Evolutionary conservation across 805 yeast genomes (phyloP), one percentile per base, ranked within the genome.

Genomic region (Saturnispora dispora): DNA sequence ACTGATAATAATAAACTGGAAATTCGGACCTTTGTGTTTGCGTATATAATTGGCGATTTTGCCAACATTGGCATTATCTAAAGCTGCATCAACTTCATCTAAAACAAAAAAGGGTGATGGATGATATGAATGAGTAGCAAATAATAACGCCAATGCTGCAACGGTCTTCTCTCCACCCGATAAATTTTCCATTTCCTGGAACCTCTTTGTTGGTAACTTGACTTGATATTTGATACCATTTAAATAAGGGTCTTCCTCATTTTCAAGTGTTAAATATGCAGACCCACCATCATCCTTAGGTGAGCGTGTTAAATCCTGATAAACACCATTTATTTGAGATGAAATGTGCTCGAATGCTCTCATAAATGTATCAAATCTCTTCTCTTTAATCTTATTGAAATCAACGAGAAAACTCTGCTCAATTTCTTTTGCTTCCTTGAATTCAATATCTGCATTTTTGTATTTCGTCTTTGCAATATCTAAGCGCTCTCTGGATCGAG

Each of bases 11-110:
- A 93, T 88, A 60, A 91, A 88, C 63, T 93, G 99, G 64, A 88
- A 81, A 42, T 79, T 75, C 2, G 88, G 85, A 25, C 88, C 84
- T 2, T 91, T 82, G 58, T 85, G 82, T 54, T 76, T 78, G 47
- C 76, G 76, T 54, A 93, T 88, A 63, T 90, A 93, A 53, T 80
- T 81, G n/a, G 96, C 96, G 52, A 93, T 82, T 60, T 81, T 80
- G 50, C 79, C 79, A 23, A 93, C 96, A 61, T 93, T 93, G 23
- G 88, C 81, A 53, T 86, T 83, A 67, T 93, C 99, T 53, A 93
- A 75, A 0, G 98, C 98, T 0, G 99, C 98, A 69, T 93, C 99
- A n/a, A 93, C 89, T 68, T 93, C 99, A 65, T 93, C 99, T 42
- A 93, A 71, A 0, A 93, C 96, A 63, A 93, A 91, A 64, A 93